Evolutionary conservation across 805 yeast genomes (phyloP).

Genomic region (Wickerhamiella alocasiicola): DNA sequence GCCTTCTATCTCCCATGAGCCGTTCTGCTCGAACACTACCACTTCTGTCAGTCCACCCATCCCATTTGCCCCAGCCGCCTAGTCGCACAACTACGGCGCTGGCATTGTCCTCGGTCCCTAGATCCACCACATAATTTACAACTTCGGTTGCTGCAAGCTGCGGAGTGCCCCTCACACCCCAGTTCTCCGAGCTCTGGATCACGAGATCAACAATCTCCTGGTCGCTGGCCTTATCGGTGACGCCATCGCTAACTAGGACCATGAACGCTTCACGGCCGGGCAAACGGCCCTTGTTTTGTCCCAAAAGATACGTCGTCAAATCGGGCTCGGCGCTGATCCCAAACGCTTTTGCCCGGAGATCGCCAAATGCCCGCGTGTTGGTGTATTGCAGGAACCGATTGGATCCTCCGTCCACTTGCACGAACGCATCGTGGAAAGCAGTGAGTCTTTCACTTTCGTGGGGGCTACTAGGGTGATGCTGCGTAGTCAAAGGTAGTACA

Average conservation of each 20-base stretch:
- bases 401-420: conserved; percentile 87
- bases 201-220: conserved; percentile 86
- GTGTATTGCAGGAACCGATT: conserved; percentile 73
- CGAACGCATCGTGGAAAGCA: conserved; percentile 47
- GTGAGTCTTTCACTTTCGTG: conserved; percentile 62
- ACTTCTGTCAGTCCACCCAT: conserved; percentile 57
- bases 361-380: conserved; percentile 92
- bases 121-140: conserved; percentile 65
- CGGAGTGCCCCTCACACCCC: conserved; percentile 69
- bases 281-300: conserved; percentile 24
- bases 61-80: conserved; percentile 94
- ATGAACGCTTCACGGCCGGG: conserved; percentile 85
- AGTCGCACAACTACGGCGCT: conserved; percentile 72
- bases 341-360: conserved; percentile 58
- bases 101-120: conserved; percentile 94
- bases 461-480: conserved; percentile 81
- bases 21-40: conserved; percentile 65
- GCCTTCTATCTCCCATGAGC: conserved; percentile 7
- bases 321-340: conserved; percentile 95
- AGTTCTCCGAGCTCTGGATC: conserved; percentile 41
- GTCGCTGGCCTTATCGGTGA: conserved; percentile 65
- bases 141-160: conserved; percentile 79
- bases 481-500: conserved; percentile 64
- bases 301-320: conserved; percentile 28
- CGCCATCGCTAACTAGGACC: conserved; percentile 78